A percentile compares a stretch with the other conserved stretches of the same genome.
These are phyloP conservation scores for Paraleonurus japonicus DNA, from an alignment of 257 asterid genomes.

Conservation along the genomic window DNA sequence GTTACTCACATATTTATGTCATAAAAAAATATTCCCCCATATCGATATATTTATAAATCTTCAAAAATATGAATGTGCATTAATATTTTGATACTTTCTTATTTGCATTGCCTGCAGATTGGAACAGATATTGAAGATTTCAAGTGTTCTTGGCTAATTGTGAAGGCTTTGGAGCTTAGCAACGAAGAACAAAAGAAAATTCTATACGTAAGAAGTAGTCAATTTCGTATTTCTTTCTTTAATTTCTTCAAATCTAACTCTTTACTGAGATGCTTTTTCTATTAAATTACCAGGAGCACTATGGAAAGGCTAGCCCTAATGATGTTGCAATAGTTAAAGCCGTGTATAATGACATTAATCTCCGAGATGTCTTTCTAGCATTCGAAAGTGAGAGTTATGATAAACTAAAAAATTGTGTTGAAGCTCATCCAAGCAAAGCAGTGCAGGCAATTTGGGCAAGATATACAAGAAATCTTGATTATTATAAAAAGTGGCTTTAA, in stretches of 20 bases:
- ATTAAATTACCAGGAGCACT: constrained; percentile 43
- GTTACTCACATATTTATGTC: too few relatives aligned
- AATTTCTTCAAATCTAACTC: neutral
- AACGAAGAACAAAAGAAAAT: neutral
- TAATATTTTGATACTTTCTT: too few relatives aligned
- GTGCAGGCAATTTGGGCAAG: constrained; percentile 41
- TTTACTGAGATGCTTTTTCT: neutral
- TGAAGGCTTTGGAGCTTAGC: neutral
- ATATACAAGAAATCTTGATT: neutral
- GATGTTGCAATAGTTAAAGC: constrained; percentile 24
- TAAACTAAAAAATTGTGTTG: constrained; percentile 42
- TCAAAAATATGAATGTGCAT: too few relatives aligned
- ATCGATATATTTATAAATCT: too few relatives aligned
- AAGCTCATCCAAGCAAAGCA: constrained; percentile 56
- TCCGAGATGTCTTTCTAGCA: constrained; percentile 47
- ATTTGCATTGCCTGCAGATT: neutral
- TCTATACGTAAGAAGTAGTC: neutral
- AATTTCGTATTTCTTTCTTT: neutral
- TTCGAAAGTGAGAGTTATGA: constrained; percentile 46
- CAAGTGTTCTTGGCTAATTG: neutral
- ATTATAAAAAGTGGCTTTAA: too few relatives aligned
- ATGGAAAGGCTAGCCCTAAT: constrained; percentile 49
- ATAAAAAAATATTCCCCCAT: too few relatives aligned
- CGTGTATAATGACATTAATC: constrained; percentile 48
- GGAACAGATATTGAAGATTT: neutral